A percentile compares a stretch with the other conserved stretches of the same genome.
These are phyloP conservation scores for Stagonosporopsis chrysanthemi DNA, from an alignment of 2,329 filamentous ascomycete genomes.

Conservation along the genomic window DNA sequence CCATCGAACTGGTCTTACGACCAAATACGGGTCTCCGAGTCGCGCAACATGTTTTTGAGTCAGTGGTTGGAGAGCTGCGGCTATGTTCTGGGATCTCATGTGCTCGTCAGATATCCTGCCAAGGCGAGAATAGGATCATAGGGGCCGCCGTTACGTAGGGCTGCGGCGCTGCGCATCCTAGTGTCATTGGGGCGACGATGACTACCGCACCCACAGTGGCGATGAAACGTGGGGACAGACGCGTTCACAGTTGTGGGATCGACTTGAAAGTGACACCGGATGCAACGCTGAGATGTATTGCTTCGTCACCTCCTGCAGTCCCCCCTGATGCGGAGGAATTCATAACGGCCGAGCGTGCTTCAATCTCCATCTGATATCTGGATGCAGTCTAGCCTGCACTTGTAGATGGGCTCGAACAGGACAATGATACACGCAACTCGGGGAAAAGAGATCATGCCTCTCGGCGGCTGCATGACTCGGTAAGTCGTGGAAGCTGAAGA, in stretches of 20 bases:
- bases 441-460: neutral
- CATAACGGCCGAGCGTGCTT: neutral
- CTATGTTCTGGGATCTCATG: neutral
- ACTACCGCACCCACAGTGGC: constrained; percentile 11
- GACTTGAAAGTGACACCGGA: constrained; percentile 2
- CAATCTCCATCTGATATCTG: neutral
- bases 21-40: neutral
- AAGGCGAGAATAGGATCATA: neutral
- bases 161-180: constrained; percentile 13
- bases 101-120: neutral
- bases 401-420: neutral
- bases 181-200: constrained; percentile 2
- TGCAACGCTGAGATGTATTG: constrained; percentile 13
- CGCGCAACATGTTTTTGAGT: neutral
- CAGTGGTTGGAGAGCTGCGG: neutral
- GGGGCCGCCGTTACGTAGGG: constrained; percentile 8
- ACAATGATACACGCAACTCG: constrained; percentile 1
- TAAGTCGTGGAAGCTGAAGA: neutral
- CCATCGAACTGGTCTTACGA: neutral
- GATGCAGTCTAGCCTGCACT: neutral
- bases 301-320: constrained; percentile 1
- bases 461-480: constrained; percentile 13
- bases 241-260: constrained; percentile 8
- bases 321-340: neutral
- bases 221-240: constrained; percentile 17